A percentile compares a stretch with the other conserved stretches of the same genome.
These are phyloP conservation scores for Albatrellus ellisii DNA, from an alignment of 768 basidiomycete genomes.

Conservation along the genomic window DNA sequence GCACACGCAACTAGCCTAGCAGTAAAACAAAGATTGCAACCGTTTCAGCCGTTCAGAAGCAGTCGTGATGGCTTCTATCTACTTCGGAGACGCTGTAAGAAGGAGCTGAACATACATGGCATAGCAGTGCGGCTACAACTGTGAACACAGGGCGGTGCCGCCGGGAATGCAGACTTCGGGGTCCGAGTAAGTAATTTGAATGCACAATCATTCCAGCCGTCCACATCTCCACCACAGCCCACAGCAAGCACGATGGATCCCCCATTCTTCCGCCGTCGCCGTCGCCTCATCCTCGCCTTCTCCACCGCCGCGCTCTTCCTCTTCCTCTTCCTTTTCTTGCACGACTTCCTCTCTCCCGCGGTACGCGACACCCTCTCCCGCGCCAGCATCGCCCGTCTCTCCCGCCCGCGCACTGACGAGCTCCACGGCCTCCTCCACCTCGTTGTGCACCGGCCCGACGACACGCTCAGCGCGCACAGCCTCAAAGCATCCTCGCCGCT, in stretches of 20 bases:
- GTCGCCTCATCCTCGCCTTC: slow-evolving; percentile 2
- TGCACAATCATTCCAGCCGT: neutral
- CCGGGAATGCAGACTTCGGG: neutral
- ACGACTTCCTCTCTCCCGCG: slow-evolving; percentile 8
- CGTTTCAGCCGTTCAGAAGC: neutral
- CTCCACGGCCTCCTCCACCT: slow-evolving; percentile 63
- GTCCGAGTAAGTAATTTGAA: neutral
- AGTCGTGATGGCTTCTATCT: neutral
- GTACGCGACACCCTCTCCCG: slow-evolving; percentile 5
- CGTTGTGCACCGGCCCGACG: slow-evolving; percentile 35
- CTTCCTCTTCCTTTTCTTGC: slow-evolving; percentile 10
- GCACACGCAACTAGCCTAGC: neutral
- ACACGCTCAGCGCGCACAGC: slow-evolving; percentile 22
- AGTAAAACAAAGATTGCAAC: neutral
- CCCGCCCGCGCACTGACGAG: slow-evolving; percentile 23
- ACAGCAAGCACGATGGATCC: neutral
- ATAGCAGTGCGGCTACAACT: neutral
- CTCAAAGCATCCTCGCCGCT: neutral
- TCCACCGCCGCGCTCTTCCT: neutral
- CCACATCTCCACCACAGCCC: neutral
- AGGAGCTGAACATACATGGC: neutral
- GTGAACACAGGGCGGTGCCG: neutral
- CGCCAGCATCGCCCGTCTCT: slow-evolving; percentile 8
- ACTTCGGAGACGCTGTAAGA: neutral
- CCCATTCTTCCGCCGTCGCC: slow-evolving; percentile 1